Evolutionary conservation across 768 basidiomycete genomes (phyloP).

Genomic region (Boletus coccyginus): DNA sequence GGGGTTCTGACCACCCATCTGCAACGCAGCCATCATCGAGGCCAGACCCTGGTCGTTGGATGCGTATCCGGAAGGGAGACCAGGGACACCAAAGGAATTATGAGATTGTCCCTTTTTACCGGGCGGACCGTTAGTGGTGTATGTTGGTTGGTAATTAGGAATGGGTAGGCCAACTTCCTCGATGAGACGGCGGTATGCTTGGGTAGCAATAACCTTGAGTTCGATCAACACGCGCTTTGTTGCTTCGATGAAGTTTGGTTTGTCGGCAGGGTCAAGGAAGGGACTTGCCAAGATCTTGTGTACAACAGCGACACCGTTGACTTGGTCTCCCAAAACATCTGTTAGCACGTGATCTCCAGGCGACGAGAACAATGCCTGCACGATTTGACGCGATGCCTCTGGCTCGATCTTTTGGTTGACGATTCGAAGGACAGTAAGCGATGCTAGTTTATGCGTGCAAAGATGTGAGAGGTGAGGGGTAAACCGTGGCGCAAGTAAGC

Average conservation of each 20-base stretch:
- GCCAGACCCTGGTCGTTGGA: constrained; percentile 82
- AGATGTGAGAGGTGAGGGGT: constrained; percentile 95
- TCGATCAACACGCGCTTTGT: constrained; percentile 89
- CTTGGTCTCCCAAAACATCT: constrained; percentile 93
- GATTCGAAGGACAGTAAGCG: constrained; percentile 90
- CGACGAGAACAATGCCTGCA: constrained; percentile 89
- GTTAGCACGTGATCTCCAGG: constrained; percentile 87
- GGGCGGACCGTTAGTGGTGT: constrained; percentile 57
- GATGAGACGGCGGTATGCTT: constrained; percentile 89
- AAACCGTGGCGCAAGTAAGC: constrained; percentile 91
- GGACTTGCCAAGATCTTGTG: constrained; percentile 90
- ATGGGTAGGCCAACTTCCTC: constrained; percentile 94
- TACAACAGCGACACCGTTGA: constrained; percentile 90
- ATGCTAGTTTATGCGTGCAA: constrained; percentile 97
- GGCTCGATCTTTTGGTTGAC: constrained; percentile 96
- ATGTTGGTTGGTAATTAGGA: constrained; percentile 81
- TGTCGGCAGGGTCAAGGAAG: constrained; percentile 72
- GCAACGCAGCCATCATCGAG: constrained; percentile 90
- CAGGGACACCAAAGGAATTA: constrained; percentile 63
- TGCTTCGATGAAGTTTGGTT: constrained; percentile 72
- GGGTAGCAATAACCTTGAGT: constrained; percentile 90
- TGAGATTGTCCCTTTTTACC: constrained; percentile 57
- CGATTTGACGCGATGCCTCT: constrained; percentile 80
- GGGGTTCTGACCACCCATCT: constrained; percentile 86
- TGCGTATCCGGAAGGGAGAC: constrained; percentile 75